phyloP scores from a whole-genome alignment of 2,329 filamentous ascomycete species.

The Dactylellina cionopaga region DNA sequence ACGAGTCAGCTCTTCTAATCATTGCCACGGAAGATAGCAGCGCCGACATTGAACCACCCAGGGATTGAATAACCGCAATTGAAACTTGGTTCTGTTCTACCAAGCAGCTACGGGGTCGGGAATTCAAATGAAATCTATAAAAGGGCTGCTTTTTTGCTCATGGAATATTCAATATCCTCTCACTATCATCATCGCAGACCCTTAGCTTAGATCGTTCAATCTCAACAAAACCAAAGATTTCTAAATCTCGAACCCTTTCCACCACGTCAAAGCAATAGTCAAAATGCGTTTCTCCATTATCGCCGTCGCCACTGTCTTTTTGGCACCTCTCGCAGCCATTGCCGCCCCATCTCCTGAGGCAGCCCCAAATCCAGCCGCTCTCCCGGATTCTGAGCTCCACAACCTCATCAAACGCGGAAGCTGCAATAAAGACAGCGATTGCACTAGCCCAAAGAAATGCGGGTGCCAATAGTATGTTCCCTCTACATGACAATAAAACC shows the following conservation, averaged over 20 bases:
- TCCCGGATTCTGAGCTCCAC: constrained; percentile 32
- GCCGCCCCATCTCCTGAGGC: constrained; percentile 31
- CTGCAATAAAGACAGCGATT: constrained; percentile 20
- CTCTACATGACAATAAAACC: too few species aligned
- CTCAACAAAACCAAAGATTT: not conserved
- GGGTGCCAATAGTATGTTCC: constrained; percentile 36
- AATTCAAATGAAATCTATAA: constrained; percentile 13
- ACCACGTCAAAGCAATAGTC: not conserved
- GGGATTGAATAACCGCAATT: not conserved
- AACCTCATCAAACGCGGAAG: constrained; percentile 25
- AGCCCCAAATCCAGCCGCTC: constrained; percentile 1
- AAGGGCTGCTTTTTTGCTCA: not conserved
- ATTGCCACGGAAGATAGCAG: not conserved
- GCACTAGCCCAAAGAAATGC: constrained; percentile 18
- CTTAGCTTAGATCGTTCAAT: not conserved
- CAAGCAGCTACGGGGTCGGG: too few species aligned
- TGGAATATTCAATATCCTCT: not conserved
- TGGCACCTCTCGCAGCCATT: constrained; percentile 40
- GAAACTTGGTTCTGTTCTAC: not conserved
- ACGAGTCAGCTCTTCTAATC: not conserved
- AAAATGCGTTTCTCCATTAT: constrained; percentile 41
- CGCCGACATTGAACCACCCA: not conserved
- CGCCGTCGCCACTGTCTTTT: constrained; percentile 31
- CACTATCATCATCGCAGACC: constrained; percentile 5
- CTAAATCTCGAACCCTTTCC: not conserved